phyloP scores from a whole-genome alignment of 495 filamentous ascomycete genomes.

The Trichoderma asperelloides region DNA sequence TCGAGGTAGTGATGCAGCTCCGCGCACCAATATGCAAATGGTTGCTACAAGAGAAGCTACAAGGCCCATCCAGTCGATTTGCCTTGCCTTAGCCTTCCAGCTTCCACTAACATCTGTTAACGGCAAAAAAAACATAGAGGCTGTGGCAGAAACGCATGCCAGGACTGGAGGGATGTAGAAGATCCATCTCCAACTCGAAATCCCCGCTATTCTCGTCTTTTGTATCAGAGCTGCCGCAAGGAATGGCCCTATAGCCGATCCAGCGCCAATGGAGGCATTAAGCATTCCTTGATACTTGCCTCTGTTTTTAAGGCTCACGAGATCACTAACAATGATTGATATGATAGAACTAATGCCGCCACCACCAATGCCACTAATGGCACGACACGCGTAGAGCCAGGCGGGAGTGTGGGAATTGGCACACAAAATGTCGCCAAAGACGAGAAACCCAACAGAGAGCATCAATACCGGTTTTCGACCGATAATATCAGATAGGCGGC shows the following conservation, averaged over 20 bases:
- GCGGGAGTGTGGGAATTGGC: constrained; percentile 40
- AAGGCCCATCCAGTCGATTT: constrained; percentile 32
- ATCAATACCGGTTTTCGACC: constrained; percentile 47
- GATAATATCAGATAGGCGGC: constrained; percentile 50
- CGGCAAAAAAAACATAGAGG: constrained; percentile 26
- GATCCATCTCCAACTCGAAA: constrained; percentile 20
- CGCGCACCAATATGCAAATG: constrained; percentile 33
- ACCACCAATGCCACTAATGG: constrained; percentile 41
- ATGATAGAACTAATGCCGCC: constrained; percentile 26
- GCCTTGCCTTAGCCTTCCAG: constrained; percentile 22
- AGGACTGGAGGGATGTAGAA: constrained; percentile 23
- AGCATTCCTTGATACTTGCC: constrained; percentile 34
- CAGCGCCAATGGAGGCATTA: constrained; percentile 29
- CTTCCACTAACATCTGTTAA: constrained; percentile 22
- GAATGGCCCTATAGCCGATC: constrained; percentile 33
- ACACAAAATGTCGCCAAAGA: constrained; percentile 45
- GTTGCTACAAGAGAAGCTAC: constrained; percentile 21
- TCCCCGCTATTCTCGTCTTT: constrained; percentile 6
- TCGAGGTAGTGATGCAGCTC: constrained; percentile 20
- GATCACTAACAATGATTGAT: constrained; percentile 26
- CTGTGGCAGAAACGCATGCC: constrained; percentile 14
- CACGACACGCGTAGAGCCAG: constrained; percentile 49
- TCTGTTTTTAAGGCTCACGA: constrained; percentile 25
- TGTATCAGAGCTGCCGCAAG: constrained; percentile 28
- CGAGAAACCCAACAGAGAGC: constrained; percentile 27